Conservation (phyloP, 208 protist species). For the Acanthamoeba sp. region DNA sequence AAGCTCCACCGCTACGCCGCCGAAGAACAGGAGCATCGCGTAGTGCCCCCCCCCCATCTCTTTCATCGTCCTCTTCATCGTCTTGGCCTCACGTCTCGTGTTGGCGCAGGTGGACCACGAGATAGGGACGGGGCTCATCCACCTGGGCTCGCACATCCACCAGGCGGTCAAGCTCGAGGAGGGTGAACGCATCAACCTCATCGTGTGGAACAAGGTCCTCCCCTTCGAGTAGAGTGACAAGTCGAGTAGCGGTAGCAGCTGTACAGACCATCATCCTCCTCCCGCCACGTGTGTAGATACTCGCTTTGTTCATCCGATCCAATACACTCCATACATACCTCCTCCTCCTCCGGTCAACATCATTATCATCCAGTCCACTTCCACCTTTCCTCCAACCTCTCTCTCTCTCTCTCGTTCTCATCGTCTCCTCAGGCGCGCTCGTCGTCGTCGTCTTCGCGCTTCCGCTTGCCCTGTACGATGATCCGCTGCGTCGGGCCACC, state of each 20-base stretch:
- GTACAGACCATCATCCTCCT: not conserved
- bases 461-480: conserved; percentile 27
- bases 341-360: not conserved
- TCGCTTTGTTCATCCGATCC: not conserved
- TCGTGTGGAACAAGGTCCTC: conserved; percentile 35
- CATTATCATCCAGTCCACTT: no score
- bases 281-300: not conserved
- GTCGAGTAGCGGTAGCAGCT: not conserved
- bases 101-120: conserved; percentile 25
- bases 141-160: conserved; percentile 59
- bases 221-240: not conserved
- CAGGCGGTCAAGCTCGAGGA: conserved; percentile 22
- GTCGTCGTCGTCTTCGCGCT: conserved; percentile 18
- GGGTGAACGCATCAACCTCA: conserved; percentile 67
- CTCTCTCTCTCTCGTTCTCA: not conserved
- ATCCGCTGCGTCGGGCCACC: not conserved
- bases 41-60: not conserved
- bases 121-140: conserved; percentile 13
- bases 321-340: not conserved
- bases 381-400: not conserved
- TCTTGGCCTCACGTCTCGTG: not conserved
- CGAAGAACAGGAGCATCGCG: conserved; percentile 39
- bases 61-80: not conserved
- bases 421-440: not conserved
- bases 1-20: conserved; percentile 7